A percentile compares a stretch with the other conserved stretches of the same genome.
Conservation (phyloP, 352 stramenopile species). For the Phytophthora vignae region DNA sequence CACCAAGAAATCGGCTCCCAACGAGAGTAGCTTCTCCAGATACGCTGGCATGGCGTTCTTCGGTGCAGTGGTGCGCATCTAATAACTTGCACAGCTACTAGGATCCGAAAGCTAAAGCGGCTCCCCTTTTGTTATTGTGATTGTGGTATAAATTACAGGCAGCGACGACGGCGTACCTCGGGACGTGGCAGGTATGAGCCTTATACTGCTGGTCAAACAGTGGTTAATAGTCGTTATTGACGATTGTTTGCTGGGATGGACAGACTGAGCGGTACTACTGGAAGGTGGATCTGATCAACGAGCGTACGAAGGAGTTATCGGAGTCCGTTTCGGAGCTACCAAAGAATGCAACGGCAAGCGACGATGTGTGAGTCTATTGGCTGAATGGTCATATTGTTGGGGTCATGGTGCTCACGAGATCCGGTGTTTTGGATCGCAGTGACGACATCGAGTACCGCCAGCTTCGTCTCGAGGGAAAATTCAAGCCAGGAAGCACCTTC, state of each 20-base stretch:
- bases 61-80: constrained; percentile 68
- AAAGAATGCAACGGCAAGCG: constrained; percentile 60
- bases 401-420: constrained; percentile 17
- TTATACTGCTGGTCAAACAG: background rate
- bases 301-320: constrained; percentile 81
- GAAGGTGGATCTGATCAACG: constrained; percentile 89
- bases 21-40: constrained; percentile 78
- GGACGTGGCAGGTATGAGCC: constrained; percentile 74
- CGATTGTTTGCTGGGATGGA: constrained; percentile 17
- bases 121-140: constrained; percentile 1
- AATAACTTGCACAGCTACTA: background rate
- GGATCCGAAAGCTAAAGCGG: background rate
- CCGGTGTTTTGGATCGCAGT: constrained; percentile 32
- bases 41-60: constrained; percentile 90
- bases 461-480: constrained; percentile 68
- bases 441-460: constrained; percentile 87
- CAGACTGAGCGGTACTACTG: constrained; percentile 90
- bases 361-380: constrained; percentile 51
- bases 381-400: background rate
- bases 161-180: constrained; percentile 76
- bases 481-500: constrained; percentile 77
- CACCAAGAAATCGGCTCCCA: background rate
- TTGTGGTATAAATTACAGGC: constrained; percentile 41
- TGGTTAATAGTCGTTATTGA: background rate
- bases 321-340: constrained; percentile 70